phyloP scores from a whole-genome alignment of 306 rosid species.

The Styphnolobium japonicum region DNA sequence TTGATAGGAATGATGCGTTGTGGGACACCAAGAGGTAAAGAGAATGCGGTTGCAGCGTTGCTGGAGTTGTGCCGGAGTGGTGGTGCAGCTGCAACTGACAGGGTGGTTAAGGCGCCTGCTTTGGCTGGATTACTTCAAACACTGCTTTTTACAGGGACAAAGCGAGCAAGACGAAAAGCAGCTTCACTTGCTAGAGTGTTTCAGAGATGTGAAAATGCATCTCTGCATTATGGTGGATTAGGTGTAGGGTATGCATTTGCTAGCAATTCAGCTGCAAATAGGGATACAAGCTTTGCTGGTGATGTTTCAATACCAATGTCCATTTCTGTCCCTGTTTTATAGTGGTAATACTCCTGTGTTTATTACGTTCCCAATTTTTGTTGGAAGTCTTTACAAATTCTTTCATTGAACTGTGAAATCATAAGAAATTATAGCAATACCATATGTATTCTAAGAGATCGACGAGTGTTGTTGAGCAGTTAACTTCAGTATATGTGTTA shows the following conservation, averaged over 20 bases:
- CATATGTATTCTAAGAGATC: constrained; percentile 37
- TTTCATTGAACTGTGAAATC: constrained; percentile 71
- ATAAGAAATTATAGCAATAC: constrained; percentile 55
- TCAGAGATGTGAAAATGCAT: constrained; percentile 66
- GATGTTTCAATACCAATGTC: constrained; percentile 83
- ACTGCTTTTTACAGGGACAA: constrained; percentile 82
- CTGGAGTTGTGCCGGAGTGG: constrained; percentile 94
- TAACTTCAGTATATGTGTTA: constrained; percentile 38
- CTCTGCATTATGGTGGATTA: constrained; percentile 74
- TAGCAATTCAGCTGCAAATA: constrained; percentile 60
- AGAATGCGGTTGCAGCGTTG: constrained; percentile 94
- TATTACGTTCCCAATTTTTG: constrained; percentile 53
- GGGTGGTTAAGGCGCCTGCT: constrained; percentile 77
- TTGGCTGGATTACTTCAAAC: constrained; percentile 85
- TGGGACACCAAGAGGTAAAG: constrained; percentile 90
- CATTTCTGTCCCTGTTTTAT: constrained; percentile 81
- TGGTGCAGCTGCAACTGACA: constrained; percentile 74
- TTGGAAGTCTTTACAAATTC: constrained; percentile 64
- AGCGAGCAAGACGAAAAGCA: constrained; percentile 92
- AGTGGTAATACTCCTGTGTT: constrained; percentile 46
- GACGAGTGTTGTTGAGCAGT: constrained; percentile 31
- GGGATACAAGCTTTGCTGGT: constrained; percentile 66
- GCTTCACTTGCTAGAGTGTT: constrained; percentile 94
- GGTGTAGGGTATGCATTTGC: constrained; percentile 78
- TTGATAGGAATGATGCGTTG: constrained; percentile 84